Base-by-base conservation (phyloP, 1,284 basidiomycete genomes). In the Rhodotorula sp. region DNA sequence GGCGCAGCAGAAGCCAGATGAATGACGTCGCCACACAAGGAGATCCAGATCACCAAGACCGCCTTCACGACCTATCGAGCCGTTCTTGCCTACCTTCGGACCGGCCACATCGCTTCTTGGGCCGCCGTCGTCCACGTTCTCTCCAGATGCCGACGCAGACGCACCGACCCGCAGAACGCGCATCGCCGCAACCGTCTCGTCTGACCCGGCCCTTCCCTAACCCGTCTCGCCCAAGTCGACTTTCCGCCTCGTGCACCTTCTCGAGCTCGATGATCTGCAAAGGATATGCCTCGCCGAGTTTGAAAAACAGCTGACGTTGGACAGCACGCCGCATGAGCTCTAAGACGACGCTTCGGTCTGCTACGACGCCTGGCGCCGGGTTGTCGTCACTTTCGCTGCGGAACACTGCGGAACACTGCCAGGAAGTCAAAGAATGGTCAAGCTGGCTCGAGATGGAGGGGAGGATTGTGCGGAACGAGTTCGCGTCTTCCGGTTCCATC, bases 231-330 rank as follows among this genome's bases (percentile, higher is more conserved):
- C 59, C 17, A 62, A 62, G 24, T 67, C 65, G 0, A 36, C 34
- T 27, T 67, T 57, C 44, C 59, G 59, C 36, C 65, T 67, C 29
- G 53, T 59, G 7, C 65, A 62, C 36, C 48, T 67, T 13, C 47
- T 67, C 39, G 27, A 34, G 17, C 36, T 57, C 29, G 13, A 48
- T 0, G 20, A 17, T 4, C 48, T 62, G 5, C 34, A 60, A 17
- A 6, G 51, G 7, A 1, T 24, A 2, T 34, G 47, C 48, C 59
- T 60, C 49, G 48, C 15, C 49, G 5, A 51, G 59, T 10, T 60
- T 32, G 24, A 22, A 5, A 6, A 17, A 11, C 17, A 9, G 30
- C 30, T 60, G 22, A 27, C 59, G 29, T 3, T 20, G 32, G 13
- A n/a, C 8, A 20, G 32, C 34, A 49, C 59, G n/a, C 48, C 49